phyloP scores from a whole-genome alignment of 352 stramenopile species.

The Saprolegnia diclina region DNA sequence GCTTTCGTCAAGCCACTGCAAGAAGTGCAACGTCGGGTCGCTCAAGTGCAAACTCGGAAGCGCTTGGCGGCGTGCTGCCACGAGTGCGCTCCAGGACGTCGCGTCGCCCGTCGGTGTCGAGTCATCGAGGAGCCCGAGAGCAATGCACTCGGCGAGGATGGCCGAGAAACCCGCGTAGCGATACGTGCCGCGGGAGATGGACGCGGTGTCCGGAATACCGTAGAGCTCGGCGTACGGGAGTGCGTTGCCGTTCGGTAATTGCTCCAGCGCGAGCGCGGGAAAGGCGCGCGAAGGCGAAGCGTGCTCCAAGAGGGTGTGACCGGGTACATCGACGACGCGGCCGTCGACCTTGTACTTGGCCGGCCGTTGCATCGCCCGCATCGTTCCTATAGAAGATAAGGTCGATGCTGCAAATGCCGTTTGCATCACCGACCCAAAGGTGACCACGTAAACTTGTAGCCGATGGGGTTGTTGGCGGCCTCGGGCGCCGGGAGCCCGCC shows the following conservation, averaged over 20 bases:
- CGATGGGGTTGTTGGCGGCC: conserved; percentile 83
- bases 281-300: conserved; percentile 43
- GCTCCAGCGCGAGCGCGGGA: conserved; percentile 64
- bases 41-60: conserved; percentile 27
- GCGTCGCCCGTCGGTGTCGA: conserved; percentile 23
- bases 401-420: conserved; percentile 38
- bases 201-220: conserved; percentile 50
- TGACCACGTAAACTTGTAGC: conserved; percentile 91
- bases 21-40: conserved; percentile 31
- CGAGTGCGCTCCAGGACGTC: conserved; percentile 42
- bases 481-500: conserved; percentile 82
- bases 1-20: conserved; percentile 37
- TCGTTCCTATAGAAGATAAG: conserved; percentile 13
- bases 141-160: conserved; percentile 57
- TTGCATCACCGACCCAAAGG: conserved; percentile 57
- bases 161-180: conserved; percentile 76
- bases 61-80: conserved; percentile 35
- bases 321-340: conserved; percentile 46
- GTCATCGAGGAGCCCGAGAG: conserved; percentile 59
- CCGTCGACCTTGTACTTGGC: conserved; percentile 58
- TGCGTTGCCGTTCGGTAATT: conserved; percentile 83
- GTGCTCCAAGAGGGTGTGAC: conserved; percentile 45
- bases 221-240: conserved; percentile 76
- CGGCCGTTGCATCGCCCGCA: conserved; percentile 38
- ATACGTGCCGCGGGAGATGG: conserved; percentile 82